Evolutionary conservation across 148 eudicot species (phyloP).

Genomic region (Dysphania ambrosioides): DNA sequence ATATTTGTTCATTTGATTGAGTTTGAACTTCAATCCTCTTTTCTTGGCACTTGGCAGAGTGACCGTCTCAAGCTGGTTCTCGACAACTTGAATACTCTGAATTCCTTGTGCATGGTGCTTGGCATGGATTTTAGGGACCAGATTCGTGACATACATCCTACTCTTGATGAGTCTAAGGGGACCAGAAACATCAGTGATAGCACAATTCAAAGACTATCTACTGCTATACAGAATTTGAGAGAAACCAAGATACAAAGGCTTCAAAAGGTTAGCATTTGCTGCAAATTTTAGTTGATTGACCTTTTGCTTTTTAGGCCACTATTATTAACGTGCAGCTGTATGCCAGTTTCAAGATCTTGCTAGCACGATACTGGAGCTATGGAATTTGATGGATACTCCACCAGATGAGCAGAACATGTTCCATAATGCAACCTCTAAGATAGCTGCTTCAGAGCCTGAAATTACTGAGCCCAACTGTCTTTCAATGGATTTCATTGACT

Average conservation of each 20-base stretch:
- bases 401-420: conserved; percentile 58
- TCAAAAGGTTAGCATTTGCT: conserved; percentile 43
- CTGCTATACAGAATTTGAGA: conserved; percentile 42
- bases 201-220: conserved; percentile 48
- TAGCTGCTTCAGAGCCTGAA: conserved; percentile 66
- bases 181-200: conserved; percentile 39
- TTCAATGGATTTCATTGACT: conserved; percentile 42
- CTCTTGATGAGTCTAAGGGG: conserved; percentile 49
- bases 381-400: conserved; percentile 88
- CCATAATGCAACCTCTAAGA: conserved; percentile 55
- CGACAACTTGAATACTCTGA: conserved; percentile 45
- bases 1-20: background rate
- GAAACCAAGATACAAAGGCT: conserved; percentile 58
- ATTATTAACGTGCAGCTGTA: background rate
- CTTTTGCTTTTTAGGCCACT: background rate
- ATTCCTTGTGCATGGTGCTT: conserved; percentile 62
- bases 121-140: conserved; percentile 60
- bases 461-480: conserved; percentile 55
- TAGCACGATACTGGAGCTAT: conserved; percentile 66
- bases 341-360: conserved; percentile 82
- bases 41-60: conserved; percentile 46
- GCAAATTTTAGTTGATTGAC: background rate
- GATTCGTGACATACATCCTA: conserved; percentile 50
- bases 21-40: background rate
- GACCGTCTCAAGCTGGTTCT: conserved; percentile 65